Conservation (phyloP, 495 filamentous ascomycete species). For the Letharia lupina region DNA sequence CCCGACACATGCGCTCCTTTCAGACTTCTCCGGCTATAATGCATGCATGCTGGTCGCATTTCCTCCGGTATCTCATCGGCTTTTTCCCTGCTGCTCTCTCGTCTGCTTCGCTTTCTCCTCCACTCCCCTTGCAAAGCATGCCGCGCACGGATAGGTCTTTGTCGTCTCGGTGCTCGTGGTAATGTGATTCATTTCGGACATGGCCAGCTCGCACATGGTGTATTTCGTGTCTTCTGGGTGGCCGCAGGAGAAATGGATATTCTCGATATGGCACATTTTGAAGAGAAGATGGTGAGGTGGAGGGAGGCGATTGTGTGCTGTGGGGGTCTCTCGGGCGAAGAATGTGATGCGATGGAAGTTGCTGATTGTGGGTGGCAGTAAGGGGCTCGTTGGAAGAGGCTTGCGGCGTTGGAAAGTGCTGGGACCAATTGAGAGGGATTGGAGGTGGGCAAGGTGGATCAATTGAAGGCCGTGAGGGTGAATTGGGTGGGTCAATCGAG, state of each 20-base stretch:
- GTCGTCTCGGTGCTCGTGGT: slow-evolving; percentile 16
- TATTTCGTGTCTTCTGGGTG: slow-evolving; percentile 23
- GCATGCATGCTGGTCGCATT: neutral
- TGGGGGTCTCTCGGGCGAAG: neutral
- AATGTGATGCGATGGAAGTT: neutral
- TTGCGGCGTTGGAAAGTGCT: neutral
- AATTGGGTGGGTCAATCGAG: slow-evolving; percentile 1
- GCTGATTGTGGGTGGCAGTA: neutral
- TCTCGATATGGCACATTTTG: slow-evolving; percentile 21
- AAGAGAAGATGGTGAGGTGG: neutral
- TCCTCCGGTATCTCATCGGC: neutral
- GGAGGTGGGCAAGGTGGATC: neutral
- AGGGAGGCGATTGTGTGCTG: neutral
- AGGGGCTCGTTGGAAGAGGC: neutral
- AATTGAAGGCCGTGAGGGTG: neutral
- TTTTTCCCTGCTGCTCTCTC: slow-evolving; percentile 23
- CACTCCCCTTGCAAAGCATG: slow-evolving; percentile 18
- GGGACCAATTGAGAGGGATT: slow-evolving; percentile 9
- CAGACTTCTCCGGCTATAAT: neutral
- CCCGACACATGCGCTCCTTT: slow-evolving; percentile 3
- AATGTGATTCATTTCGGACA: slow-evolving; percentile 18
- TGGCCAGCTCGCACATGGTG: slow-evolving; percentile 24
- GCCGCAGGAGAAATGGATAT: slow-evolving; percentile 21
- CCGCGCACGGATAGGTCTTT: slow-evolving; percentile 18
- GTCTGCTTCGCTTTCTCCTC: slow-evolving; percentile 27